Base-by-base conservation (phyloP, 2,329 filamentous ascomycete species). In the Calonectria pteridis region DNA sequence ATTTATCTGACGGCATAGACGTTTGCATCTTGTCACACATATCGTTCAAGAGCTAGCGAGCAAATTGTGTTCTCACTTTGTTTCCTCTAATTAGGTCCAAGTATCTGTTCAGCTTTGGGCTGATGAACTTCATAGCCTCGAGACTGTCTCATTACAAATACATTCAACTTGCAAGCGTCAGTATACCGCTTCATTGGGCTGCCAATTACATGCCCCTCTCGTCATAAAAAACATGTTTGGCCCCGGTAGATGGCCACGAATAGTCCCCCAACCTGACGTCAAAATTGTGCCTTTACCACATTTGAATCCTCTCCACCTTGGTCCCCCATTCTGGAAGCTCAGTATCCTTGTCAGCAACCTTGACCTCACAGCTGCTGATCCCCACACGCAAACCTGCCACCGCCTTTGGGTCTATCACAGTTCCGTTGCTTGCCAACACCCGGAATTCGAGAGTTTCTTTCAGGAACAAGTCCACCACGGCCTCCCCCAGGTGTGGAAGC, bases 391-490 rank as follows among this genome's bases (percentile, higher is more conserved):
- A 75, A 1, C 83, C 83, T 7, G 76, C 79, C 3, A 85, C 80
- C 7, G 66, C 40, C 7, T 43, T 40, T 10, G 82, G 76, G 16
- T 82, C 75, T 14, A 84, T 73, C 33, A 79, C 77, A 4, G 73
- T 64, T 28, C 80, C 77, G 29, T 83, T 71, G 59, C 78, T 81
- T 1, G 76, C 76, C 13, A 81, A 77, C 6, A 85, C 79, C 14
- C 80, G 74, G 63, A 85, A 82, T 50, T 85, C 78, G 11, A 91
- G 80, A 9, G 81, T 75, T 5, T 82, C 71, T 29, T 77, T 77
- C n/a, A 91, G 82, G 73, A 86, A 89, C 1, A 86, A 85, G 46
- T 83, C 81, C 3, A 87, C 83, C 10, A 81, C 82, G 0, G 75
- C 76, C 0, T 84, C 78, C 3, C 84, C 82, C 26, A 90, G 79